A percentile compares a stretch with the other conserved stretches of the same genome.
These are phyloP conservation scores for Polyporus tsugae DNA, from an alignment of 1,284 basidiomycete genomes.

Conservation along the genomic window DNA sequence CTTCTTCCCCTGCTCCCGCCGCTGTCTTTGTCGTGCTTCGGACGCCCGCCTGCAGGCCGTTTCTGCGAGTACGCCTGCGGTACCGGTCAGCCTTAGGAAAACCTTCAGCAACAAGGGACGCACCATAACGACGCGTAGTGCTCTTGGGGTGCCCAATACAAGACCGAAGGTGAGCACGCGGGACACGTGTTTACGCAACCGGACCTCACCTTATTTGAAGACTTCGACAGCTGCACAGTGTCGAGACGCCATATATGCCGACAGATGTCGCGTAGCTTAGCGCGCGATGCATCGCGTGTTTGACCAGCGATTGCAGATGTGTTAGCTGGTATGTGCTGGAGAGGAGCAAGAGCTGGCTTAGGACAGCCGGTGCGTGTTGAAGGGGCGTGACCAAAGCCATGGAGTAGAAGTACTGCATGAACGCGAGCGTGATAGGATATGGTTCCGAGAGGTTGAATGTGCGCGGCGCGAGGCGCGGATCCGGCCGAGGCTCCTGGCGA, in stretches of 20 bases:
- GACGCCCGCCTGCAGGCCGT: conserved; percentile 57
- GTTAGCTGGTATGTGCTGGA: conserved; percentile 84
- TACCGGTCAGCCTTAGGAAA: conserved; percentile 15
- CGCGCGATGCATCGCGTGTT: conserved; percentile 91
- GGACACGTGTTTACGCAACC: not conserved
- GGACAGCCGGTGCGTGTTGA: conserved; percentile 89
- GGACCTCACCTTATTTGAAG: conserved; percentile 82
- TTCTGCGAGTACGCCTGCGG: conserved; percentile 55
- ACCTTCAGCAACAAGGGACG: conserved; percentile 23
- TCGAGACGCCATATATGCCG: conserved; percentile 93
- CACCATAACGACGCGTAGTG: conserved; percentile 46
- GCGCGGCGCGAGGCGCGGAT: conserved; percentile 83
- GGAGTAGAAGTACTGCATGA: conserved; percentile 94
- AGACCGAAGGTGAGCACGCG: conserved; percentile 14
- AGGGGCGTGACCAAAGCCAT: conserved; percentile 86
- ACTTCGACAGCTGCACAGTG: conserved; percentile 87
- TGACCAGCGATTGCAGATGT: conserved; percentile 81
- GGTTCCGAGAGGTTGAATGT: conserved; percentile 87
- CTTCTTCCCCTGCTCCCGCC: conserved; percentile 47
- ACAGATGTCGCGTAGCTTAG: conserved; percentile 86
- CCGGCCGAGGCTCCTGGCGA: conserved; percentile 58
- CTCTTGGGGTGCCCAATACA: conserved; percentile 28
- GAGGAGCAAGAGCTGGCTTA: conserved; percentile 88
- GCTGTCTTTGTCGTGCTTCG: conserved; percentile 58
- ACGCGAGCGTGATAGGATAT: conserved; percentile 87